phyloP scores from a whole-genome alignment of 78 protist genomes.

The Planoprotostelium fungivorum region DNA sequence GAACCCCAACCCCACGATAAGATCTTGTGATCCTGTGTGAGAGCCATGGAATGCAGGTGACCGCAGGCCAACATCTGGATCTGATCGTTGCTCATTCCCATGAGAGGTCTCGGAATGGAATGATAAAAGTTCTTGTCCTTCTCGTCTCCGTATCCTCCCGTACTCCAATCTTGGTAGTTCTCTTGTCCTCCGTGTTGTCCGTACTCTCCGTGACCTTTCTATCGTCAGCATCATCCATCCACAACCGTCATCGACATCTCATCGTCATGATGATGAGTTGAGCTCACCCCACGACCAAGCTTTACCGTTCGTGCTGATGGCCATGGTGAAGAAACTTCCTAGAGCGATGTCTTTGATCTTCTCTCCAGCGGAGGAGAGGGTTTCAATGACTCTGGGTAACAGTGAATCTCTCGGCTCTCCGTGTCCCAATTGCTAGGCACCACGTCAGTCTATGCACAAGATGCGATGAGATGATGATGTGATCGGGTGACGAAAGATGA shows the following conservation, averaged over 20 bases:
- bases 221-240: conserved; percentile 5
- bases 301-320: conserved; percentile 4
- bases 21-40: conserved; percentile 29
- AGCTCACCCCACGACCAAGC: conserved; percentile 40
- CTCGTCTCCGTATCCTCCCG: conserved; percentile 9
- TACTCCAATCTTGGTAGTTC: conserved; percentile 21
- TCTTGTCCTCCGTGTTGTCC: conserved; percentile 51
- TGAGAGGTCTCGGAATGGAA: conserved; percentile 16
- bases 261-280: too few species aligned
- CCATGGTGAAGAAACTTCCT: conserved; percentile 2
- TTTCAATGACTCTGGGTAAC: not conserved
- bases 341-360: not conserved
- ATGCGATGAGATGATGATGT: conserved; percentile 24
- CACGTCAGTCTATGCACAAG: not conserved
- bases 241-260: conserved; percentile 8
- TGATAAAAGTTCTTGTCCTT: conserved; percentile 37
- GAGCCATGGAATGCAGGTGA: conserved; percentile 36
- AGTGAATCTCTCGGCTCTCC: not conserved
- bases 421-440: not conserved
- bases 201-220: conserved; percentile 68
- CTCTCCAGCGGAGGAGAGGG: not conserved
- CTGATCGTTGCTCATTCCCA: conserved; percentile 12
- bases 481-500: conserved; percentile 28
- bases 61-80: conserved; percentile 47
- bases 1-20: conserved; percentile 69